Base-by-base conservation (phyloP, 495 filamentous ascomycete species). In the Chaetomium fimeti region DNA sequence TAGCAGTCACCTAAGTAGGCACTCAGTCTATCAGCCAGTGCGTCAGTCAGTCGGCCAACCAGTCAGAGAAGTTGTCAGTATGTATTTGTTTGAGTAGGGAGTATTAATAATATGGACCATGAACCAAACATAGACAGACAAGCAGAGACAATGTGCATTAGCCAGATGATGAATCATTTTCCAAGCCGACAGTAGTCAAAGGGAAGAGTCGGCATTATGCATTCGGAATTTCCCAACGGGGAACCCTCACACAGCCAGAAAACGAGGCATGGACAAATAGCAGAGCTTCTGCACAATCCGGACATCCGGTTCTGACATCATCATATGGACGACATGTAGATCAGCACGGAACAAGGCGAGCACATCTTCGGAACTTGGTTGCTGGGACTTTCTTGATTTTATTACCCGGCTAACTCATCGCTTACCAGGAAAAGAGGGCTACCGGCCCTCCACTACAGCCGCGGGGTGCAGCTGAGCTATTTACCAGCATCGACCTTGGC, bases 401-500 rank as follows among this genome's bases (percentile, higher is more conserved):
- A 24, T 28, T 56, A 40, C 15, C 40, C 57, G 40, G 61, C 52
- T 63, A 57, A 53, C 28, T 28, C 47, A 56, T 58, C 3, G 43
- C 27, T 36, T 49, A 47, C 43, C n/a, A 63, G 60, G 57, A 56
- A 59, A 56, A 12, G 45, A 61, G 42, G 59, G 47, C 51, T 28
- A n/a, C 59, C 28, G 43, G 27, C 60, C 56, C 54, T 59, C 58
- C 48, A 51, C 43, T 64, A 70, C 51, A 69, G 56, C 38, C 62
- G 42, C n/a, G 66, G 49, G 25, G 65, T 63, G 63, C 64, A 66
- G 66, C 69, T 61, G 29, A 66, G 54, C 56, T 60, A 74, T 74
- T 80, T 81, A 69, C 68, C 59, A 64, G 74, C 79, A 71, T 98
- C 93, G 61, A 91, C 88, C 85, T 93, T 92, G 79, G 91, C 83